Base-by-base conservation (phyloP, 768 basidiomycete species). In the Russula ochroleuca region DNA sequence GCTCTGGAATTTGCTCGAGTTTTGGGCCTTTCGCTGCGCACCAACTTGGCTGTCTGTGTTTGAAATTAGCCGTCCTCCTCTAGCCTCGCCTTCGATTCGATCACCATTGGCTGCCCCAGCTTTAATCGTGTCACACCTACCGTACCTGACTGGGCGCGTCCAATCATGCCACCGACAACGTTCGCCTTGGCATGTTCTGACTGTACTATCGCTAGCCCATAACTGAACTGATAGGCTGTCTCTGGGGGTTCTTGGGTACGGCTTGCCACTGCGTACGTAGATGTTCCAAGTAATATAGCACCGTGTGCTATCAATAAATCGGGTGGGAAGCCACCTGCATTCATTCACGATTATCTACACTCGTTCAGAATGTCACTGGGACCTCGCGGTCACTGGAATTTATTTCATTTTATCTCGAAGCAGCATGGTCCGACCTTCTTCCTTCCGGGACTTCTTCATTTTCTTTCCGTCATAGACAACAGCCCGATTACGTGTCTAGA, bases 131-230 rank as follows among this genome's bases (percentile, higher is more conserved):
- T 37, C 1, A 53, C 51, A 13, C 51, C 51, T 40, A 5, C 31
- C 51, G 31, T 60, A 9, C 50, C 28, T 53, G 21, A 53, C n/a
- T 4, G 9, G 10, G 19, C 21, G 31, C 8, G 35, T 38, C 60
- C 60, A 61, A 61, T 61, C 57, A 59, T 45, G 57, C 47, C n/a
- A 21, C 47, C 17, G 17, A 11, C 35, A 49, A 38, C 57, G 47
- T 49, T 38, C 47, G 41, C 21, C 47, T 10, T 17, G 35, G 28
- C 23, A 9, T 6, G 21, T 38, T 38, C n/a, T 14, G 33, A 6
- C 43, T 21, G 3, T 33, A 31, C 13, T 23, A 57, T 57, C 38
- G 54, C 25, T 3, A 56, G 6, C 19, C 41, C 13, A 13, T 35
- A 5, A 8, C n/a, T 35, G 41, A 31, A 57, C 21, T 53, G 35